Evolutionary conservation across 495 filamentous ascomycete genomes (phyloP).

Genomic region (Penicillium waksmanii): DNA sequence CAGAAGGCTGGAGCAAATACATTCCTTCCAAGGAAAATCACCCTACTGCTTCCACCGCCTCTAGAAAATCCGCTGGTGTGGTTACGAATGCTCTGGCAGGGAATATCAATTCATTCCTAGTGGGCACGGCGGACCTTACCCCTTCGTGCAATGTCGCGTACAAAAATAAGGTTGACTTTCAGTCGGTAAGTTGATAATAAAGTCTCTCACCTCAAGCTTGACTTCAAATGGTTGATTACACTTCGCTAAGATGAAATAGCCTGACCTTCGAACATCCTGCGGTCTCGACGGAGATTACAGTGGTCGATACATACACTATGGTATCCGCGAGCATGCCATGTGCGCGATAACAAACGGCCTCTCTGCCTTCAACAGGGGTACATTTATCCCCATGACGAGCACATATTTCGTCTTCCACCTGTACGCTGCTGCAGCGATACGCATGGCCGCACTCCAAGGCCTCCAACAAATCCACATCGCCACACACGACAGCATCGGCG

Average conservation of each 20-base stretch:
- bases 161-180: conserved; percentile 53
- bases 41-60: conserved; percentile 33
- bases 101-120: conserved; percentile 52
- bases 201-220: no score
- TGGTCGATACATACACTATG: conserved; percentile 24
- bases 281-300: conserved; percentile 4
- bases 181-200: conserved; percentile 17
- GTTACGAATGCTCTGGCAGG: conserved; percentile 46
- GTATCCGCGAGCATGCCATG: not conserved
- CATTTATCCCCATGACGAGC: conserved; percentile 46
- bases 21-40: conserved; percentile 47
- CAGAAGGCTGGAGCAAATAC: conserved; percentile 38
- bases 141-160: conserved; percentile 57
- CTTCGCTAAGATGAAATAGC: not conserved
- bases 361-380: conserved; percentile 43
- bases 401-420: conserved; percentile 56
- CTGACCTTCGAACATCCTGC: not conserved
- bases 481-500: conserved; percentile 55
- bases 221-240: no score
- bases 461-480: conserved; percentile 55
- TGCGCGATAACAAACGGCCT: conserved; percentile 34
- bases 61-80: not conserved
- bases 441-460: conserved; percentile 53
- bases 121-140: conserved; percentile 58
- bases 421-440: conserved; percentile 49